Conservation (phyloP, 2,329 filamentous ascomycete species). For the Diaporthe batatas region DNA sequence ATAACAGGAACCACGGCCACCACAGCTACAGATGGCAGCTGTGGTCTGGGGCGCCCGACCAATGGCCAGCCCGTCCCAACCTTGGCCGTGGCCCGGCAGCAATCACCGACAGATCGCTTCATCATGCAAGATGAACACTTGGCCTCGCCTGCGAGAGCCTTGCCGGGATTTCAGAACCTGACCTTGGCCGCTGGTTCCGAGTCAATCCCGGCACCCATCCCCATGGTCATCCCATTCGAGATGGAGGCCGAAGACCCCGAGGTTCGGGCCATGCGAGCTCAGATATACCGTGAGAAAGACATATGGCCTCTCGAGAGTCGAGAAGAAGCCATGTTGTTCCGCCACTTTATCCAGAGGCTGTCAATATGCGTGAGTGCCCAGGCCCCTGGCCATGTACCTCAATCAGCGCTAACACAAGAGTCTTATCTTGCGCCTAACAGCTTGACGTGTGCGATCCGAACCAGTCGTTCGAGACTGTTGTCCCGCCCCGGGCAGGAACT, state of each 20-base stretch:
- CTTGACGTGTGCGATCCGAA: constrained; percentile 58
- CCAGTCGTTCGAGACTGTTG: constrained; percentile 65
- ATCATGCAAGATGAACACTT: constrained; percentile 46
- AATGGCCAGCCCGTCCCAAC: constrained; percentile 29
- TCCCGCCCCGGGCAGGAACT: constrained; percentile 64
- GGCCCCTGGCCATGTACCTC: too few species aligned
- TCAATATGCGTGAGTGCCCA: constrained; percentile 52
- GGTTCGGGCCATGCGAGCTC: constrained; percentile 37
- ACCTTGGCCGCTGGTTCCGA: constrained; percentile 31
- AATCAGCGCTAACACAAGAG: background rate
- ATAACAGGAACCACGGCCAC: constrained; percentile 29
- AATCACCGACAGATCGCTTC: constrained; percentile 50
- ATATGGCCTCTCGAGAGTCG: constrained; percentile 48
- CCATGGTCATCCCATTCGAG: constrained; percentile 31
- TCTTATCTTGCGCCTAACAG: constrained; percentile 45
- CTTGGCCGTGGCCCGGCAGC: constrained; percentile 13
- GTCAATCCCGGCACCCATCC: constrained; percentile 26
- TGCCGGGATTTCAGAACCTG: constrained; percentile 37
- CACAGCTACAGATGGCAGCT: constrained; percentile 28
- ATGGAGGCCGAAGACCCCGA: constrained; percentile 37
- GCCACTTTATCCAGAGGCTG: constrained; percentile 52
- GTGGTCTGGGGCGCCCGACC: constrained; percentile 23
- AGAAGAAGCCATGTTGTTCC: constrained; percentile 49
- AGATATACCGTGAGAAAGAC: constrained; percentile 46
- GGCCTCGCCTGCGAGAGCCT: constrained; percentile 23